Percentiles rank a stretch among this genome's conserved stretches.
Evolutionary conservation across 2,329 filamentous ascomycete genomes (phyloP).

Genomic region (Dothidotthia symphoricarpi): DNA sequence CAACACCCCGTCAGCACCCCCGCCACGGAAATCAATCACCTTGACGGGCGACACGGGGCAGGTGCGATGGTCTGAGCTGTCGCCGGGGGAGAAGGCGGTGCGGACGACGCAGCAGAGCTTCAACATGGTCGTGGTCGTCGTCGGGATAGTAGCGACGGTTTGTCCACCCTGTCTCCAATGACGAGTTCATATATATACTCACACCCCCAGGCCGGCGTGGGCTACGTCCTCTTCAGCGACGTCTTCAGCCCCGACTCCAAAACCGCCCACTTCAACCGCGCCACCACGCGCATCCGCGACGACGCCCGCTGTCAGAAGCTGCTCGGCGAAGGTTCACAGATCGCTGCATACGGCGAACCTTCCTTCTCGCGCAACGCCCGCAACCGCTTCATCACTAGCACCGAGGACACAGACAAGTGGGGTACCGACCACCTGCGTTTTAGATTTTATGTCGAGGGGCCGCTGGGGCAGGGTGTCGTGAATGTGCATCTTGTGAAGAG

Average conservation of each 20-base stretch:
- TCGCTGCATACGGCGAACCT: constrained; percentile 77
- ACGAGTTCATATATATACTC: too few species aligned
- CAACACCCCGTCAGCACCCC: constrained; percentile 21
- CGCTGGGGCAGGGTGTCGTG: constrained; percentile 69
- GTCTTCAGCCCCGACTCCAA: constrained; percentile 65
- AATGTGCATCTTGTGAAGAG: constrained; percentile 74
- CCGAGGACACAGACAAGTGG: constrained; percentile 65
- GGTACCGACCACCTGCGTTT: constrained; percentile 80
- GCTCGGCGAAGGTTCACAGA: constrained; percentile 70
- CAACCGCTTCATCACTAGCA: constrained; percentile 61
- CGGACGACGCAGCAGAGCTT: constrained; percentile 87
- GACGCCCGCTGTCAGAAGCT: constrained; percentile 69
- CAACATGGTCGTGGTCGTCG: constrained; percentile 76
- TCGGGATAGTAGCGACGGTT: constrained; percentile 75
- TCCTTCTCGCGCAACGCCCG: constrained; percentile 78
- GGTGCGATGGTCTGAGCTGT: constrained; percentile 78
- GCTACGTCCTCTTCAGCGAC: constrained; percentile 42
- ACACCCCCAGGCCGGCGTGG: constrained; percentile 64
- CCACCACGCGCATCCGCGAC: constrained; percentile 73
- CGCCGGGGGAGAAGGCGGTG: constrained; percentile 72
- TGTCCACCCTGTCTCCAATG: constrained; percentile 14
- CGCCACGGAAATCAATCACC: constrained; percentile 69
- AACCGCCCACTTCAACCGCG: constrained; percentile 83
- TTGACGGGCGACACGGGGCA: constrained; percentile 82
- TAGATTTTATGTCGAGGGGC: constrained; percentile 82